Conservation (phyloP, 225 moss, liverwort and hornwort genomes). For the Marchantia polymorpha region DNA sequence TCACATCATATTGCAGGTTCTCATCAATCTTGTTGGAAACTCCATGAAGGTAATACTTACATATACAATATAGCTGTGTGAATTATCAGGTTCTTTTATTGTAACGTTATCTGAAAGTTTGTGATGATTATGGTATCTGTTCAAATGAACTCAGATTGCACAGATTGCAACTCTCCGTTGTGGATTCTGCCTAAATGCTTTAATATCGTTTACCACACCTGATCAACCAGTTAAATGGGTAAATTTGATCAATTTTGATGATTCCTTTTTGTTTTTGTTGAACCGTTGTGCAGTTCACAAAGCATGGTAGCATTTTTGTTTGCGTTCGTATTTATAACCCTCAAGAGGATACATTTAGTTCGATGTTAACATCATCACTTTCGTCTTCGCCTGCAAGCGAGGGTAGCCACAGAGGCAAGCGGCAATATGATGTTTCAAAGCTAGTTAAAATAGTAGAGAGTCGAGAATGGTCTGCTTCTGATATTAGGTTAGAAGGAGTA, state of each 20-base stretch:
- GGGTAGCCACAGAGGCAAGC: background rate
- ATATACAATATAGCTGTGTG: background rate
- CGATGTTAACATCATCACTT: background rate
- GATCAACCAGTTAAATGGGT: background rate
- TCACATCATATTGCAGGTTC: conserved; percentile 44
- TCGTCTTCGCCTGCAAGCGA: conserved; percentile 13
- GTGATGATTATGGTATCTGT: background rate
- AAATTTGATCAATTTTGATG: background rate
- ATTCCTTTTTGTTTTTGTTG: background rate
- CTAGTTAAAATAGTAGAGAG: conserved; percentile 30
- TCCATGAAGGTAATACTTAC: conserved; percentile 60
- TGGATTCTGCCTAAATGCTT: background rate
- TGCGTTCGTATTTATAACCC: conserved; percentile 60
- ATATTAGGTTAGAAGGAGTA: conserved; percentile 28
- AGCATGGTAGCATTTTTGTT: conserved; percentile 74
- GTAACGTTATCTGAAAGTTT: background rate
- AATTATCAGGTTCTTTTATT: background rate
- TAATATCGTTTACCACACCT: background rate
- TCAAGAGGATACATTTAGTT: conserved; percentile 24
- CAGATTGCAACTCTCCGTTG: background rate
- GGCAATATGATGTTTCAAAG: conserved; percentile 12
- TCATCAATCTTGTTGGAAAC: conserved; percentile 81
- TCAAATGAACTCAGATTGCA: background rate
- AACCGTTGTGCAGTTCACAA: conserved; percentile 61
- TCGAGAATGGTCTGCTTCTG: conserved; percentile 8